A percentile compares a stretch with the other conserved stretches of the same genome.
phyloP scores from a whole-genome alignment of 2,329 filamentous ascomycete genomes.

The Ceratocystis diversiconidia region DNA sequence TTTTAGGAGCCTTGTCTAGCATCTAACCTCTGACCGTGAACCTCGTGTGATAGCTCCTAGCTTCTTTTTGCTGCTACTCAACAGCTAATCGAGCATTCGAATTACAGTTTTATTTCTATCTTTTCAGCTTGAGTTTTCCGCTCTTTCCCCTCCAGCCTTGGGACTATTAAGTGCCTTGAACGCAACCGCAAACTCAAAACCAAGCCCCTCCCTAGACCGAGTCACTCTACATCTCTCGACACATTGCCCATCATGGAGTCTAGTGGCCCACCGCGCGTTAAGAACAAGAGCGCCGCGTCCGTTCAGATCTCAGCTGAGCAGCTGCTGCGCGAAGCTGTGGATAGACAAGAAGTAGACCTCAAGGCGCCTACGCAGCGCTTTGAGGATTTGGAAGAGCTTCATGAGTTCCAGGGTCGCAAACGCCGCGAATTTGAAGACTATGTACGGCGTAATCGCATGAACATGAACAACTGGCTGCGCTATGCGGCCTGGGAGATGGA shows the following conservation, averaged over 20 bases:
- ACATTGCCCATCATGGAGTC: constrained; percentile 56
- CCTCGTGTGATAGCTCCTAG: background rate
- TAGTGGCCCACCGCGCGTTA: constrained; percentile 86
- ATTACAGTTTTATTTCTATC: background rate
- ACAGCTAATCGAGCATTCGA: too few species aligned
- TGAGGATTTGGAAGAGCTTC: constrained; percentile 89
- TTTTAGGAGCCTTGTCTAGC: background rate
- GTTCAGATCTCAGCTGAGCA: constrained; percentile 92
- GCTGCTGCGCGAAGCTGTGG: constrained; percentile 89
- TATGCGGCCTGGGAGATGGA: constrained; percentile 97
- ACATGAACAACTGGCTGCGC: constrained; percentile 98
- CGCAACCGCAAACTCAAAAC: too few species aligned
- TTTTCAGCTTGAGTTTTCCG: too few species aligned
- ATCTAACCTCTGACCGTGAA: too few species aligned
- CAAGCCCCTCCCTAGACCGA: background rate
- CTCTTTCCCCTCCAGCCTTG: background rate
- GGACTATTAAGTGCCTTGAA: background rate
- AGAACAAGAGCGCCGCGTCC: constrained; percentile 92
- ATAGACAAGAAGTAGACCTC: constrained; percentile 77
- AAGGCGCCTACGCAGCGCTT: constrained; percentile 91
- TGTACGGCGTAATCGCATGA: constrained; percentile 83
- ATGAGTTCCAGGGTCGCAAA: constrained; percentile 93
- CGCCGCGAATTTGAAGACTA: constrained; percentile 96
- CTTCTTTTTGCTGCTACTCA: too few species aligned
- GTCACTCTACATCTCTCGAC: background rate